A percentile compares a stretch with the other conserved stretches of the same genome.
Conservation (phyloP, 495 filamentous ascomycete genomes). For the Paragyromitra xinjiangensis region DNA sequence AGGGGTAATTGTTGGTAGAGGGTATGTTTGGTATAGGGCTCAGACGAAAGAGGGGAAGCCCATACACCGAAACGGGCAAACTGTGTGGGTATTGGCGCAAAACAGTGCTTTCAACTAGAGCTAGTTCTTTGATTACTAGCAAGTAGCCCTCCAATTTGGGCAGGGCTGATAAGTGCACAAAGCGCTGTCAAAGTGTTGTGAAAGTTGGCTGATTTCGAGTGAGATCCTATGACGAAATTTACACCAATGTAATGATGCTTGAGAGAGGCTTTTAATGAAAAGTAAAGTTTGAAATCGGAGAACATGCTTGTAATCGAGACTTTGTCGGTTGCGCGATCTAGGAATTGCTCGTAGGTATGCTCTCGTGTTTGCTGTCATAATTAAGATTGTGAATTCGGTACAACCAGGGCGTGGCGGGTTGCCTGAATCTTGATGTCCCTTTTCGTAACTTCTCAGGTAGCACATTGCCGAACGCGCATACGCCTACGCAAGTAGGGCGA, state of each 20-base stretch:
- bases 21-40: not conserved
- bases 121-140: not conserved
- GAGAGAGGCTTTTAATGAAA: not conserved
- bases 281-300: not conserved
- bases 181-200: not conserved
- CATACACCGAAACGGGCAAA: not conserved
- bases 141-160: not conserved
- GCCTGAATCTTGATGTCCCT: constrained; percentile 16
- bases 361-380: not conserved
- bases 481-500: too few relatives aligned
- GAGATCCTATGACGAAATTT: not conserved
- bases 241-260: not conserved
- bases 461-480: too few relatives aligned
- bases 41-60: constrained; percentile 11
- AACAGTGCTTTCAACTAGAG: not conserved
- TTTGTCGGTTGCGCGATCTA: not conserved
- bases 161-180: not conserved
- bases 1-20: not conserved
- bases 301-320: not conserved
- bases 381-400: not conserved
- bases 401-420: constrained; percentile 9
- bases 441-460: too few relatives aligned
- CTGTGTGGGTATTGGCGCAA: not conserved
- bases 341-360: not conserved
- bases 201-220: not conserved